Conservation (phyloP, 495 filamentous ascomycete genomes). For the Xylona heveae region DNA sequence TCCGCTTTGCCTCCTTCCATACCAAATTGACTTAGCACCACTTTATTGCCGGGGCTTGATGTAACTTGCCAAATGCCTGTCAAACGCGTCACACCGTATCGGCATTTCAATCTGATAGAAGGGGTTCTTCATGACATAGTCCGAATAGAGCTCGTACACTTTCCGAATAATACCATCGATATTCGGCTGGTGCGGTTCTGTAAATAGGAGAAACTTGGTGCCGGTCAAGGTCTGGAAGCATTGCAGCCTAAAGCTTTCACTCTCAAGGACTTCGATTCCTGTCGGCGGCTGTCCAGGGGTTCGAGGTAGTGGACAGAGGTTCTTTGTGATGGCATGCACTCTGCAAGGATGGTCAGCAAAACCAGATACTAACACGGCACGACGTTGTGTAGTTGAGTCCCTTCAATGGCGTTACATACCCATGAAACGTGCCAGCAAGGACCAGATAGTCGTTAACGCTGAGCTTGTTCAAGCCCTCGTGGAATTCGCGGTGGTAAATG, state of each 20-base stretch:
- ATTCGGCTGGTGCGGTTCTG: constrained; percentile 75
- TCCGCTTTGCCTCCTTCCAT: constrained; percentile 17
- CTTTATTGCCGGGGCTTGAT: constrained; percentile 26
- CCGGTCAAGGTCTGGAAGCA: constrained; percentile 92
- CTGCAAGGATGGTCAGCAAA: too few relatives aligned
- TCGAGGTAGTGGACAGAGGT: constrained; percentile 9
- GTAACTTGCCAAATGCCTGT: constrained; percentile 57
- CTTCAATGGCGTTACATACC: too few relatives aligned
- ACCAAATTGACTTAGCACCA: constrained; percentile 13
- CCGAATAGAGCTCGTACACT: constrained; percentile 87
- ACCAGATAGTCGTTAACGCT: constrained; percentile 89
- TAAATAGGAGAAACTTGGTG: constrained; percentile 88
- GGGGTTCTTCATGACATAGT: constrained; percentile 98
- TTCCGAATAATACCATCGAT: constrained; percentile 59
- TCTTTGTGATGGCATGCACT: constrained; percentile 65
- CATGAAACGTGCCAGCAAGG: constrained; percentile 95
- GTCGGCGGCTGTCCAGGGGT: constrained; percentile 21
- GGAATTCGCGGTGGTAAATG: constrained; percentile 87
- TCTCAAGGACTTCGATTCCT: constrained; percentile 80
- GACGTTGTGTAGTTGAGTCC: not conserved
- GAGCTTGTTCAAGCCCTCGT: constrained; percentile 61
- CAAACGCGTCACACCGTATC: constrained; percentile 82
- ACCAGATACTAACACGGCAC: too few relatives aligned
- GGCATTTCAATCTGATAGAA: constrained; percentile 98
- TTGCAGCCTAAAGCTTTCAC: constrained; percentile 74